These are phyloP conservation scores for Sporothrix mexicana DNA, from an alignment of 2,329 filamentous ascomycete species.

Conservation along the genomic window DNA sequence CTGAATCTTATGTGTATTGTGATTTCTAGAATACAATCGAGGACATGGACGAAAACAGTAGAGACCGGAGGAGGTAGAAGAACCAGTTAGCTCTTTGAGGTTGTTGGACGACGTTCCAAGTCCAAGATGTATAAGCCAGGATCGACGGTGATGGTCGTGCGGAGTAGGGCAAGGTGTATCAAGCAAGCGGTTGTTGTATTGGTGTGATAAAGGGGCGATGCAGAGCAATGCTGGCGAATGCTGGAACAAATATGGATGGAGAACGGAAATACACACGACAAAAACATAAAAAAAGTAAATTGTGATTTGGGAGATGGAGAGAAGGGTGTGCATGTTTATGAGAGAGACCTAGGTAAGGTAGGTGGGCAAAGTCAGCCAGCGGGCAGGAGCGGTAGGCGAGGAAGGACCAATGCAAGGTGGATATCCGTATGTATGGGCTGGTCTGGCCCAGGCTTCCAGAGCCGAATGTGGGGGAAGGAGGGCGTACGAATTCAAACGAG, in stretches of 20 bases:
- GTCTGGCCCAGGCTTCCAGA: constrained; percentile 25
- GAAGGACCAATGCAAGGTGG: background rate
- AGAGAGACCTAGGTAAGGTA: constrained; percentile 9
- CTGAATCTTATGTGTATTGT: background rate
- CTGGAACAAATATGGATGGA: background rate
- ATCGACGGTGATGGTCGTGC: constrained; percentile 14
- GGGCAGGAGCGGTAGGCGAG: constrained; percentile 11
- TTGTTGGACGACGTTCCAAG: constrained; percentile 11
- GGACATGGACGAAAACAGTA: too few species aligned
- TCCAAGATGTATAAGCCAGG: background rate
- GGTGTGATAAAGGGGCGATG: background rate
- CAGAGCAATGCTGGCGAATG: background rate
- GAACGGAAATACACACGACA: background rate
- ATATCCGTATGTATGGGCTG: constrained; percentile 9
- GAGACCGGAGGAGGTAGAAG: background rate
- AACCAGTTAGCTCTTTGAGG: background rate
- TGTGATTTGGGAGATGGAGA: background rate
- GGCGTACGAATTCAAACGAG: background rate
- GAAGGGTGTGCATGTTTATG: constrained; percentile 18
- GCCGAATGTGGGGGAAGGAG: constrained; percentile 22
- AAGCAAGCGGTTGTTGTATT: background rate
- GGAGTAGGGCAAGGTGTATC: background rate
- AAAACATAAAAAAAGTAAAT: background rate
- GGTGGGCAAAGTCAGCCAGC: constrained; percentile 13
- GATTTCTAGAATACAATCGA: background rate